Base-by-base conservation (phyloP, 78 protist species). In the Cavenderia fasciculata region DNA sequence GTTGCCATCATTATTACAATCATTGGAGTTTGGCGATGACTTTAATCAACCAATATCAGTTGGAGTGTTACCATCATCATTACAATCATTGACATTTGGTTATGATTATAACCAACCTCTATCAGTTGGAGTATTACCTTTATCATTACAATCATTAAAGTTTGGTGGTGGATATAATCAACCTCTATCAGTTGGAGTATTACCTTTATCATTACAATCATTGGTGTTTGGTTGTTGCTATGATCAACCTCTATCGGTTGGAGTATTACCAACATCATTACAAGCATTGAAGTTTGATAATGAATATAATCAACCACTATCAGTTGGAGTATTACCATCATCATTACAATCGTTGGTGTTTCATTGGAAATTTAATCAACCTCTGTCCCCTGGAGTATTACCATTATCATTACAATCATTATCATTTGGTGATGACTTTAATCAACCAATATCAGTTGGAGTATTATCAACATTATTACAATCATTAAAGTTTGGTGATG, bases 21-120 rank as follows among this genome's bases (percentile, higher is more conserved):
- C 33, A 16, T 52, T 73, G 40, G 62, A 18, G 21, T 73, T 73
- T 56, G 82, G 82, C 40, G 44, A 73, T 11, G 59, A 36, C 25
- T 73, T 54, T 40, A 38, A 73, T 40, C 46, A 43, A 2, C 31
- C 7, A 46, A 34, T 69, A 1, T 12, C 7, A 23, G 41, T 23
- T 12, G 57, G 57, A 4, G 4, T 19, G 8, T 21, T 69, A 2
- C 76, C 76, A 49, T 23, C 7, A 2, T 33, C 51, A 38, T 4
- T 62, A 1, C 16, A 2, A 2, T 18, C 4, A n/a, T 47, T 62
- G 16, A 34, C 10, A 12, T 47, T 69, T 12, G 76, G 76, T 29
- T 16, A 49, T 12, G 38, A 44, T 1, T 69, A 47, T 47, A 69
- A 69, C 36, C 40, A 46, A 16, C 54, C 4, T 31, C 44, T 69